Evolutionary conservation across 208 protist species (phyloP).

Genomic region (Leishmania braziliensis): DNA sequence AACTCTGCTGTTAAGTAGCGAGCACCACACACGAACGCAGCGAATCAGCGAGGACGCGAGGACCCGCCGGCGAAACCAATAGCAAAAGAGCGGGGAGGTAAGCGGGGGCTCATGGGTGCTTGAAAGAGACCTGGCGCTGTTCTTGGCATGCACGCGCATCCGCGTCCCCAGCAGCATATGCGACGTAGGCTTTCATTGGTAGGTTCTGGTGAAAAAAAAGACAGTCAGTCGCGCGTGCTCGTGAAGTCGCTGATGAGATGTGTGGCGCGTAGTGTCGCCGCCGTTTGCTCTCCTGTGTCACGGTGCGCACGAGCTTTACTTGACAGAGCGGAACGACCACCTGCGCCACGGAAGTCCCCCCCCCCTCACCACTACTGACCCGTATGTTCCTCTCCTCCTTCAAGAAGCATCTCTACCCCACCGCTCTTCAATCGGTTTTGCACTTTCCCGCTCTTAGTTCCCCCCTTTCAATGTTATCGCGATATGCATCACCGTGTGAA

Average conservation of each 20-base stretch:
- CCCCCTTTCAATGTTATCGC: not conserved
- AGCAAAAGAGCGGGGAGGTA: not conserved
- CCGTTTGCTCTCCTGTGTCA: not conserved
- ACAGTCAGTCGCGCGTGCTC: not conserved
- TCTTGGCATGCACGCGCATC: not conserved
- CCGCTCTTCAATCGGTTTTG: slow-evolving; percentile 4
- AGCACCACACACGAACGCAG: not conserved
- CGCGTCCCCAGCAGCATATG: not conserved
- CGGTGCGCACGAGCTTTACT: not conserved
- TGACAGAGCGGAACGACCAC: not conserved
- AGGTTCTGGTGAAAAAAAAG: not conserved
- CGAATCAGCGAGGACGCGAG: not conserved
- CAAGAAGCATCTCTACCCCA: not conserved
- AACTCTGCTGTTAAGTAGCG: not conserved
- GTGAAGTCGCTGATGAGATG: not conserved
- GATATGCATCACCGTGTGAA: not conserved
- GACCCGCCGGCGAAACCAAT: not conserved
- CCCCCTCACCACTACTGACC: not conserved
- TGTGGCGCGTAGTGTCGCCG: not conserved
- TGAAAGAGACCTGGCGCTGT: not conserved
- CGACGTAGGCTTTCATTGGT: not conserved
- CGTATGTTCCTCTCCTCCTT: not conserved
- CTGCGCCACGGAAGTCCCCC: not conserved
- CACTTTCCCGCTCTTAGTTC: not conserved
- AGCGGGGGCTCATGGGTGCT: not conserved